Evolutionary conservation across 31 red algal species (phyloP), one percentile per base, ranked within the genome.

Genomic region (Odonthalia washingtoniensis): DNA sequence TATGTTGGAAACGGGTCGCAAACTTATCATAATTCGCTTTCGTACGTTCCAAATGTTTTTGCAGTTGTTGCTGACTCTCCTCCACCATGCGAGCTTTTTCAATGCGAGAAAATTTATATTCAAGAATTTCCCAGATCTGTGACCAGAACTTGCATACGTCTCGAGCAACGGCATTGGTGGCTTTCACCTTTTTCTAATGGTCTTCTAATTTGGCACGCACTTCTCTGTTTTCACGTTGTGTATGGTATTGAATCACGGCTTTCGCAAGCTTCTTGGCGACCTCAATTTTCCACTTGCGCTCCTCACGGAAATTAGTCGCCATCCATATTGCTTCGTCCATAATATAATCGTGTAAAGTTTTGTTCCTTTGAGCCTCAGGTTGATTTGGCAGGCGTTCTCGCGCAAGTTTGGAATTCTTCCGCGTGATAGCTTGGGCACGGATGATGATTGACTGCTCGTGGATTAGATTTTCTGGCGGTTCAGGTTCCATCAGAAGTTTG

Each of bases 331-430:
- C 88, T 79, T 95, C 93, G 41, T 99, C 95, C 45, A 96, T 72
- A 65, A 99, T 63, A 90, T 94, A 99, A 73, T 99, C 98, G 42
- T 91, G 92, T 37, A 80, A 89, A 0, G 93, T 94, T 84, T 99
- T 99, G 78, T 84, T 91, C 53, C 95, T 83, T 60, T 92, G 93
- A 39, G 97, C 85, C 73, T 96, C 97, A 3, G 97, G 97, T 40
- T 99, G 97, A 74, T 96, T 95, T 12, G 97, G 97, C 28, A 99
- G 89, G 28, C 97, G 86, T 62, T 93, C 89, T 42, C 90, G 90
- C 5, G 97, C 97, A 74, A 96, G 82, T 65, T 91, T 86, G 17
- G 91, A 82, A 78, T 99, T 99, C 52, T 94, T 94, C 57, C 94
- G 90, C 66, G 86, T 83, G 49, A 99, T 97, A 5, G 83, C 93